Conservation (phyloP, 306 rosid genomes). For the Inga leiocalycina region DNA sequence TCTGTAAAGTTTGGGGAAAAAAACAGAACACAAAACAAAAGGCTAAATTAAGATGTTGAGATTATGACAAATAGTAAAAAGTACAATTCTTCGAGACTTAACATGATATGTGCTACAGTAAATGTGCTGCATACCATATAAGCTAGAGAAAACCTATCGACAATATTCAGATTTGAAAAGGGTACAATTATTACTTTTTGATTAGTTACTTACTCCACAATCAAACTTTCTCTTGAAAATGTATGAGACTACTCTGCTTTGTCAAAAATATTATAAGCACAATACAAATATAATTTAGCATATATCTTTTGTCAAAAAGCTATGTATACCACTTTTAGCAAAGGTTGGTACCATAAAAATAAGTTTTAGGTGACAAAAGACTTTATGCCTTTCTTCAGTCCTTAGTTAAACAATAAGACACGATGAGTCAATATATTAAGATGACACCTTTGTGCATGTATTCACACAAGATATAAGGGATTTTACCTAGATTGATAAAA, state of each 20-base stretch:
- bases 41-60: background rate
- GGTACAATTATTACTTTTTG: background rate
- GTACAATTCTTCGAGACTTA: background rate
- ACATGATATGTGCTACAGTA: background rate
- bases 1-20: conserved; percentile 49
- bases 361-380: background rate
- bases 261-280: background rate
- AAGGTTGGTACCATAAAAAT: background rate
- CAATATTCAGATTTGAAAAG: background rate
- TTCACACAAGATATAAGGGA: background rate
- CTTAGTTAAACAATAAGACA: no score
- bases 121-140: background rate
- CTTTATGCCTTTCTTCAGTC: background rate
- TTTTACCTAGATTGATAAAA: background rate
- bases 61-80: background rate
- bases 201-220: background rate
- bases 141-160: background rate
- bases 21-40: background rate
- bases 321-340: background rate
- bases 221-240: background rate
- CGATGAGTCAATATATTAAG: background rate
- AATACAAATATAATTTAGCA: background rate
- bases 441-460: background rate
- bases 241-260: background rate
- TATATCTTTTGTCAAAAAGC: background rate